Evolutionary conservation across 345 rosid genomes (phyloP), one percentile per base, ranked within the genome.

Genomic region (Moricandia arvensis): DNA sequence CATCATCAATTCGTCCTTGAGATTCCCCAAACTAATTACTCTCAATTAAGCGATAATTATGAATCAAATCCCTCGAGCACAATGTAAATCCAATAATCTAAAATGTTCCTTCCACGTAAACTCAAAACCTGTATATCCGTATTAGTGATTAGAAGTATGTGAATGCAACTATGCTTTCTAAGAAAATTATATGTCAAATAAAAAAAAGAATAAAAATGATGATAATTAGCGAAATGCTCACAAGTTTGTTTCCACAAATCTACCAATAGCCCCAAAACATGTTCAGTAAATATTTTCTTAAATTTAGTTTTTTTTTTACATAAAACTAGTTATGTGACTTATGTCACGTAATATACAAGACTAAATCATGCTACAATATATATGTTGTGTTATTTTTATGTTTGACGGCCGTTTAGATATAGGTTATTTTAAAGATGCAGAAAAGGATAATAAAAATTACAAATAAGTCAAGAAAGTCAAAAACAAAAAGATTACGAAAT

Each of bases 1-100:
- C 58, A 37, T 53, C 58, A 62, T 76, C 29, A 27, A 47, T 68
- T 58, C 61, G 61, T 59, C 54, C 43, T 24, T 55, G 12, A 37
- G 31, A 33, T 41, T 31, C 26, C 43, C 34, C 31, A 1, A 73
- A 64, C 33, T 41, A 41, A 29, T 17, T 21, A 65, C 55, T 68
- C 34, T 58, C 35, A 66, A 21, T n/a, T 41, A 43, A 66, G 41
- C 33, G 51, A 51, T n/a, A 2, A 15, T 63, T 64, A 54, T 38
- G 47, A 8, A 55, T 27, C 12, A 65, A 38, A n/a, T 27, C 27
- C 43, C 71, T n/a, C 63, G 41, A 38, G 15, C 31, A 27, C 27
- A 27, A 35, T 38, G 64, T 29, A 16, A 64, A 64, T 64, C 16
- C 64, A 55, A 13, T 63, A 26, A 51, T 37, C 11, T 27, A 37